These are phyloP conservation scores for Nicotiana knightiana DNA, from an alignment of 257 asterid species.

Conservation along the genomic window DNA sequence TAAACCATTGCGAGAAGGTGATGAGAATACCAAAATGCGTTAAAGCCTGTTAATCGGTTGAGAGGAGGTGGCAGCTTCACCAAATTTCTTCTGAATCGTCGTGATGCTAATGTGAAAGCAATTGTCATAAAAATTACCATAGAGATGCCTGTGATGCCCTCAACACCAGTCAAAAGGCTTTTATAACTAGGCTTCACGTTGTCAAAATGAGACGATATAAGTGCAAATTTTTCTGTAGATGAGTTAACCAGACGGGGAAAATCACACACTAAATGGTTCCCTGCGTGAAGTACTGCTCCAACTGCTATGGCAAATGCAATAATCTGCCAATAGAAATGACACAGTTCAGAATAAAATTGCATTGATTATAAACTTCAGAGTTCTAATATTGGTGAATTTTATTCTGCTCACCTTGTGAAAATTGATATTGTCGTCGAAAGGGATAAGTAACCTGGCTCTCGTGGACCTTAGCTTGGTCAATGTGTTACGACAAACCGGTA, in stretches of 20 bases:
- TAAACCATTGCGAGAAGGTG: slow-evolving; percentile 80
- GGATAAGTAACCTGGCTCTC: slow-evolving; percentile 53
- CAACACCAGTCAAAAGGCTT: slow-evolving; percentile 36
- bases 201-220: slow-evolving; percentile 54
- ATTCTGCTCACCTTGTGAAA: slow-evolving; percentile 50
- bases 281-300: slow-evolving; percentile 59
- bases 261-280: slow-evolving; percentile 67
- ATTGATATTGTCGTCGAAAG: slow-evolving; percentile 80
- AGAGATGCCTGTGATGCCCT: slow-evolving; percentile 56
- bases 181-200: slow-evolving; percentile 48
- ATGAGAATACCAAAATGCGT: slow-evolving; percentile 96
- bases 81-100: slow-evolving; percentile 55
- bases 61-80: slow-evolving; percentile 64
- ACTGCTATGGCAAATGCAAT: slow-evolving; percentile 61
- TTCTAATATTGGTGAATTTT: neutral
- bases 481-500: slow-evolving; percentile 80
- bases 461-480: slow-evolving; percentile 66
- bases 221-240: slow-evolving; percentile 49
- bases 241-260: slow-evolving; percentile 60
- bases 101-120: slow-evolving; percentile 65
- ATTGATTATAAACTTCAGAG: no score
- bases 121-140: slow-evolving; percentile 65
- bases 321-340: slow-evolving; percentile 24
- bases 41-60: slow-evolving; percentile 73
- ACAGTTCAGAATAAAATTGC: no score